Percentiles rank a stretch among this genome's conserved stretches.
Evolutionary conservation across 1,139 yeast genomes (phyloP).

Genomic region (Yamadazyma jaroonii): DNA sequence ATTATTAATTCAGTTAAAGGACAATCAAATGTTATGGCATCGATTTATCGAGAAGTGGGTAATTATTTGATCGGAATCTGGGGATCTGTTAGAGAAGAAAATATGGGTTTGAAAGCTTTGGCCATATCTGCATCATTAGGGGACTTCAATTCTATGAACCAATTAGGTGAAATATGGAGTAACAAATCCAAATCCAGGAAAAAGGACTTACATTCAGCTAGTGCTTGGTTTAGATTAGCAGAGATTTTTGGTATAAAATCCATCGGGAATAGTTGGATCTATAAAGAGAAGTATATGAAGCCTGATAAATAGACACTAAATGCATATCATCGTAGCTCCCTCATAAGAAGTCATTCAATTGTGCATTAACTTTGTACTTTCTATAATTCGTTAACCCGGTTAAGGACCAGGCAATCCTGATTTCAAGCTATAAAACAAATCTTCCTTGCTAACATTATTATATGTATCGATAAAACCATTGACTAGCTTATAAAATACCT

Average conservation of each 20-base stretch:
- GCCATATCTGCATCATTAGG: conserved; percentile 72
- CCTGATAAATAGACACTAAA: not conserved
- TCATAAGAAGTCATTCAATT: no score
- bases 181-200: conserved; percentile 52
- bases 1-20: conserved; percentile 23
- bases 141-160: conserved; percentile 65
- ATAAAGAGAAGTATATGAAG: conserved; percentile 62
- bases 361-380: no score
- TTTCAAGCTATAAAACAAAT: conserved; percentile 19
- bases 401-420: conserved; percentile 13
- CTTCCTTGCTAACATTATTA: conserved; percentile 13
- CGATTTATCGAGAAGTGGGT: conserved; percentile 57
- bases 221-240: conserved; percentile 69
- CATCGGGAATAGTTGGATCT: conserved; percentile 77
- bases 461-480: conserved; percentile 33
- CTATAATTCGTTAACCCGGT: no score
- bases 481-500: conserved; percentile 29
- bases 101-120: conserved; percentile 55
- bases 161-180: conserved; percentile 70
- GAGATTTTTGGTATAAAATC: conserved; percentile 62
- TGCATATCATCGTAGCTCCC: no score
- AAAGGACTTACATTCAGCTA: conserved; percentile 63
- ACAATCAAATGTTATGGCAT: conserved; percentile 29
- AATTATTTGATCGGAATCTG: conserved; percentile 56
- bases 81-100: conserved; percentile 58